These are phyloP conservation scores for Forsythia suspensa DNA, from an alignment of 257 asterid genomes.

Conservation along the genomic window DNA sequence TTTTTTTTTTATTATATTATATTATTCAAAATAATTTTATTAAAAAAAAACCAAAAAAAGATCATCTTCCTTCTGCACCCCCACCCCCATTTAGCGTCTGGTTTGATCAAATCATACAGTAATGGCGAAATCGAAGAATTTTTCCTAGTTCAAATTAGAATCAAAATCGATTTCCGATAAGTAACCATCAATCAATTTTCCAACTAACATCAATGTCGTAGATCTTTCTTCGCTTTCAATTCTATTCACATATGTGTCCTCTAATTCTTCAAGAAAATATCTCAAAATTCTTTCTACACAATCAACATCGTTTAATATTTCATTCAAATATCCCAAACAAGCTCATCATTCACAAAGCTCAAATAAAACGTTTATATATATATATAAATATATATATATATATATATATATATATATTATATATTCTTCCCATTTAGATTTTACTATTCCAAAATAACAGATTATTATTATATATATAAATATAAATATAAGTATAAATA, in stretches of 20 bases:
- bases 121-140: conserved; percentile 70
- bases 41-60: too few relatives aligned
- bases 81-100: conserved; percentile 37
- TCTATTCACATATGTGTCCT: conserved; percentile 41
- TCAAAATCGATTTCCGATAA: conserved; percentile 94
- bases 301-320: conserved; percentile 85
- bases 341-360: conserved; percentile 49
- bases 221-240: conserved; percentile 53
- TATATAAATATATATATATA: too few relatives aligned
- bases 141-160: conserved; percentile 75
- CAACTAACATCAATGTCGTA: conserved; percentile 74
- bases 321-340: conserved; percentile 49
- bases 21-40: too few relatives aligned
- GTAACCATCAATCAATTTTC: conserved; percentile 93
- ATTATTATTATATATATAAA: too few relatives aligned
- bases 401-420: too few relatives aligned
- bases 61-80: too few relatives aligned
- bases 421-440: too few relatives aligned
- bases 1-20: too few relatives aligned
- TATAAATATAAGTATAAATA: too few relatives aligned
- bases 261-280: conserved; percentile 53
- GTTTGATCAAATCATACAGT: conserved; percentile 71
- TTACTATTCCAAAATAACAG: too few relatives aligned
- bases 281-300: conserved; percentile 84
- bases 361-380: too few relatives aligned